Evolutionary conservation across 1,284 basidiomycete species (phyloP).

Genomic region (Sanghuangporus baumii): DNA sequence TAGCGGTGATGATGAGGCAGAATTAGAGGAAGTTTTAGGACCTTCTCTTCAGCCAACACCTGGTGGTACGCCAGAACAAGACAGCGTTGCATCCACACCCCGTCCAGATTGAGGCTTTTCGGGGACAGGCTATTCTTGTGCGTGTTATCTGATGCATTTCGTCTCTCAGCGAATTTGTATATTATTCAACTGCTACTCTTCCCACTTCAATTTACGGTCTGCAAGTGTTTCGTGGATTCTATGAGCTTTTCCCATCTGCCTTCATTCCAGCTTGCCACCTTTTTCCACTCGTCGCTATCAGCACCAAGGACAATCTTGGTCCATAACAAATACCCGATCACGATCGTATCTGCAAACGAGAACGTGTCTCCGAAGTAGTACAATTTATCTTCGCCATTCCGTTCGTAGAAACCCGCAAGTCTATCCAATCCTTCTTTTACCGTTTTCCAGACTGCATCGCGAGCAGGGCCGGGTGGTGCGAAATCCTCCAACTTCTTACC

Average conservation of each 20-base stretch:
- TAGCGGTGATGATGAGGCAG: constrained; percentile 29
- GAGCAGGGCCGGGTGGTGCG: constrained; percentile 25
- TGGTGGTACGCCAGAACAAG: constrained; percentile 2
- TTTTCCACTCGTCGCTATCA: constrained; percentile 15
- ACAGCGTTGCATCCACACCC: constrained; percentile 1
- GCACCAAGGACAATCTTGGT: constrained; percentile 26
- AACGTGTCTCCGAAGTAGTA: constrained; percentile 13
- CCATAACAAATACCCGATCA: constrained; percentile 11
- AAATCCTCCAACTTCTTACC: constrained; percentile 30
- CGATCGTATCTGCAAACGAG: constrained; percentile 18
- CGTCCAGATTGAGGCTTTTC: not conserved
- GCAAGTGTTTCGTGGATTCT: constrained; percentile 9
- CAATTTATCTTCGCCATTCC: constrained; percentile 4
- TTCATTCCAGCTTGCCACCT: constrained; percentile 30
- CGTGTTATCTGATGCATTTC: not conserved
- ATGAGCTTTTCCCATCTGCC: constrained; percentile 25
- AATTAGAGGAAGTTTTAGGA: constrained; percentile 33
- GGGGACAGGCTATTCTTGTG: not conserved
- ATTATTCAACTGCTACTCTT: not conserved
- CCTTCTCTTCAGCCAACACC: constrained; percentile 17
- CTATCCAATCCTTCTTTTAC: constrained; percentile 22
- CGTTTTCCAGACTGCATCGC: constrained; percentile 24
- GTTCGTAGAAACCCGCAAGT: constrained; percentile 27
- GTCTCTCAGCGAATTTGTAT: not conserved
- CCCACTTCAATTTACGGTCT: not conserved